Conservation (phyloP, 371 early-diverging fungal genomes). For the Mortierella sp. region DNA sequence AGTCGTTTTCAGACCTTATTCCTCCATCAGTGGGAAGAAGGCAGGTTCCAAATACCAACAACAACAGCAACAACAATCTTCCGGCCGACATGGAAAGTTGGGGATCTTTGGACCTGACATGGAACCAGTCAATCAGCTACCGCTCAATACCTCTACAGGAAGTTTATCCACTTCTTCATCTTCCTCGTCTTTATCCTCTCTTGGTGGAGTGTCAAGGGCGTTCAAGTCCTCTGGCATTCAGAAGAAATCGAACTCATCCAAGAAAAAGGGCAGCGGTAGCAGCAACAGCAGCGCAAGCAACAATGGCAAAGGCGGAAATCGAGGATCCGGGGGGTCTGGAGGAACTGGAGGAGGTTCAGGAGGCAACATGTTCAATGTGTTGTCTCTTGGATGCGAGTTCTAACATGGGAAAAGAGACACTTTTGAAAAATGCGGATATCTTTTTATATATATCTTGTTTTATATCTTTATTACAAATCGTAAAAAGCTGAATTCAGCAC, state of each 20-base stretch:
- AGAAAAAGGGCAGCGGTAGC: conserved; percentile 24
- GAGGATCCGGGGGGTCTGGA: not conserved
- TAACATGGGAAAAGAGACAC: conserved; percentile 5
- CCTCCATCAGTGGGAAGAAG: not conserved
- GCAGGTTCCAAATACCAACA: not conserved
- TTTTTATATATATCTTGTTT: not conserved
- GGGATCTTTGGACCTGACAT: conserved; percentile 50
- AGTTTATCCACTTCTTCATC: not conserved
- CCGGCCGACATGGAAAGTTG: not conserved
- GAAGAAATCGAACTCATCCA: conserved; percentile 39
- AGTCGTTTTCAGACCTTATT: conserved; percentile 33
- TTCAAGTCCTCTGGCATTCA: conserved; percentile 40
- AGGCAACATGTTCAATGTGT: conserved; percentile 48
- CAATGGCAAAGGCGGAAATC: not conserved
- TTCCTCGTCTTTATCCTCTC: not conserved
- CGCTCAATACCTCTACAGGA: not conserved
- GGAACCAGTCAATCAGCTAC: conserved; percentile 33
- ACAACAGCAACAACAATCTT: conserved; percentile 5
- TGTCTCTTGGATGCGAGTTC: conserved; percentile 49
- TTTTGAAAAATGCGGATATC: too few species aligned
- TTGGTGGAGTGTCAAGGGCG: conserved; percentile 1
- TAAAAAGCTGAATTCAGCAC: not conserved
- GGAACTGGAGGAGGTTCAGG: conserved; percentile 24
- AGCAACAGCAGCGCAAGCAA: not conserved
- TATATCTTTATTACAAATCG: not conserved